These are phyloP conservation scores for Chamaenerion angustifolium DNA, from an alignment of 345 rosid genomes.

Conservation along the genomic window DNA sequence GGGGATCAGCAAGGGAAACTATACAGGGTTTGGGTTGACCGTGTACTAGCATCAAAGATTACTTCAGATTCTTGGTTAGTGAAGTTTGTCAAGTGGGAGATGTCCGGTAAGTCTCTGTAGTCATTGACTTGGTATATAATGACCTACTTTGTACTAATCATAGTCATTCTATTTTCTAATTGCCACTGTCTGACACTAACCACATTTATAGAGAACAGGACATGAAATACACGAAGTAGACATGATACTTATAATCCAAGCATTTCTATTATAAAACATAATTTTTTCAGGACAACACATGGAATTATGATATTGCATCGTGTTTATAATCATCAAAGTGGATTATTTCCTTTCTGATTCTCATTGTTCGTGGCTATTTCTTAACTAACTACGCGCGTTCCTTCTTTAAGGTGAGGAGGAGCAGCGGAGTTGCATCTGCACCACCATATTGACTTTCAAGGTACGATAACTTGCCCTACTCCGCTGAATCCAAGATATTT, in stretches of 20 bases:
- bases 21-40: slow-evolving; percentile 79
- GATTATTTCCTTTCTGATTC: too few species aligned
- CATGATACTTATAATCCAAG: too few species aligned
- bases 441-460: slow-evolving; percentile 38
- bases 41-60: slow-evolving; percentile 38
- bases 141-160: too few species aligned
- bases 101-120: slow-evolving; percentile 30
- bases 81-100: slow-evolving; percentile 74
- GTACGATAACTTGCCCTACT: slow-evolving; percentile 16
- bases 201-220: too few species aligned
- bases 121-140: too few species aligned
- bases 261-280: too few species aligned
- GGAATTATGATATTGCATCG: too few species aligned
- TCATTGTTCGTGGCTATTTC: not conserved
- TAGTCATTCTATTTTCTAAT: too few species aligned
- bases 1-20: slow-evolving; percentile 73
- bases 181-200: too few species aligned
- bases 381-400: not conserved
- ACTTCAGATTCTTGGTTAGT: slow-evolving; percentile 53
- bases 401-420: slow-evolving; percentile 42
- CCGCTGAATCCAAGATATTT: not conserved
- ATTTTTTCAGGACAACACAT: too few species aligned
- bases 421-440: slow-evolving; percentile 38
- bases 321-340: too few species aligned
- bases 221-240: too few species aligned